phyloP scores from a whole-genome alignment of 768 basidiomycete species.

The Leccinum arenicola region DNA sequence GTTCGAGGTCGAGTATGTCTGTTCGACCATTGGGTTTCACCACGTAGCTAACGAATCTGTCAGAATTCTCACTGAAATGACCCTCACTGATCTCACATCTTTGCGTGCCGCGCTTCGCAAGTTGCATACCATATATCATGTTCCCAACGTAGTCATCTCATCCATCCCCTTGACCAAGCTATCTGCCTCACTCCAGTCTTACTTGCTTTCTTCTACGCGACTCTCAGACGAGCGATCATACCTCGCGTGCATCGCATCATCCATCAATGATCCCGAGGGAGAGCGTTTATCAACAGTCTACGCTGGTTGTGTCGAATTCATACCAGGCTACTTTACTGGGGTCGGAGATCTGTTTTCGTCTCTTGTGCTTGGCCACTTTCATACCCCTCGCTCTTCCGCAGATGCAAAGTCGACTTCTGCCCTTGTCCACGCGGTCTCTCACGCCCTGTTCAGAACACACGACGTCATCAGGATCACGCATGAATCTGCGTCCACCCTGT shows the following conservation, averaged over 20 bases:
- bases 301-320: constrained; percentile 68
- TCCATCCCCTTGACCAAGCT: constrained; percentile 81
- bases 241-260: constrained; percentile 82
- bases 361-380: constrained; percentile 80
- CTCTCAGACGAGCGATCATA: constrained; percentile 33
- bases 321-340: constrained; percentile 93
- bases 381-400: constrained; percentile 23
- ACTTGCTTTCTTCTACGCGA: constrained; percentile 33
- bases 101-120: constrained; percentile 65
- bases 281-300: constrained; percentile 47
- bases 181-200: constrained; percentile 45
- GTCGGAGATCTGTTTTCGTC: constrained; percentile 98
- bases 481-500: constrained; percentile 40
- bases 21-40: not conserved
- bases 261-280: constrained; percentile 27
- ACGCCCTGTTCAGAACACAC: constrained; percentile 73
- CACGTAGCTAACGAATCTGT: not conserved
- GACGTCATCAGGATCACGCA: constrained; percentile 67
- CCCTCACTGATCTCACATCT: constrained; percentile 64
- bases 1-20: constrained; percentile 90
- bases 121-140: constrained; percentile 71
- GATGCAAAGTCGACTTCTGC: constrained; percentile 10
- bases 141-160: constrained; percentile 89
- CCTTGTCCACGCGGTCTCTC: constrained; percentile 49
- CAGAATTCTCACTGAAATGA: constrained; percentile 73